Evolutionary conservation across 164 flowering plant genomes (phyloP), one percentile per base, ranked within the genome.

Genomic region (Sedum album): DNA sequence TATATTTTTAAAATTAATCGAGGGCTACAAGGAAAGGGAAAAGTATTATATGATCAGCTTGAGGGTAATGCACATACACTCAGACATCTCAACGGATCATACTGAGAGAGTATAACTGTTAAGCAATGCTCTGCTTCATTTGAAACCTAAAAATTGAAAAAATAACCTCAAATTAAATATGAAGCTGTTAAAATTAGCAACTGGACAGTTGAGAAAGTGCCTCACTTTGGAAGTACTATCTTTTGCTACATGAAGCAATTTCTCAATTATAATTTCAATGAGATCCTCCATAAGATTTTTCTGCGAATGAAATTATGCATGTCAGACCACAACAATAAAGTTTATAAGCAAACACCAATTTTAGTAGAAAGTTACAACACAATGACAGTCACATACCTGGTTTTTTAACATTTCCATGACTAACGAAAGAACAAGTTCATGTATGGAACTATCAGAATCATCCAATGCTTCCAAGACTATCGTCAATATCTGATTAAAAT

Each of bases 401-500:
- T 85, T 80, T 69, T 82, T 88, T 26, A 95, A 89, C 97, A 95
- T 91, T 76, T 91, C 96, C 74, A 78, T 79, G 31, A 92, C 84
- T 77, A 95, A 74, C 20, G 87, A 82, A 69, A 95, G 85, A 65
- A 90, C 83, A 77, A 84, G 88, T 74, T 95, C 97, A 68, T 90
- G 76, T 38, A 81, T 78, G 33, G 91, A 83, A 62, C 90, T 79
- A 78, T 91, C 97, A 65, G 90, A 75, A 77, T 91, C 93, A 71
- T 95, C 97, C 80, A 95, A 71, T 44, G 88, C 88, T 79, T 95
- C 97, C 64, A 95, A 94, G 26, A 85, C 89, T 69, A 81, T 87
- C 9, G 92, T 95, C 74, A 95, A 75, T 67, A 95, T 88, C 78
- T 95, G 99, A 78, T 95, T 95, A 81, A 95, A 95, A 82, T 90